Evolutionary conservation across 2,329 filamentous ascomycete genomes (phyloP).

Genomic region (Xylaria sp.): DNA sequence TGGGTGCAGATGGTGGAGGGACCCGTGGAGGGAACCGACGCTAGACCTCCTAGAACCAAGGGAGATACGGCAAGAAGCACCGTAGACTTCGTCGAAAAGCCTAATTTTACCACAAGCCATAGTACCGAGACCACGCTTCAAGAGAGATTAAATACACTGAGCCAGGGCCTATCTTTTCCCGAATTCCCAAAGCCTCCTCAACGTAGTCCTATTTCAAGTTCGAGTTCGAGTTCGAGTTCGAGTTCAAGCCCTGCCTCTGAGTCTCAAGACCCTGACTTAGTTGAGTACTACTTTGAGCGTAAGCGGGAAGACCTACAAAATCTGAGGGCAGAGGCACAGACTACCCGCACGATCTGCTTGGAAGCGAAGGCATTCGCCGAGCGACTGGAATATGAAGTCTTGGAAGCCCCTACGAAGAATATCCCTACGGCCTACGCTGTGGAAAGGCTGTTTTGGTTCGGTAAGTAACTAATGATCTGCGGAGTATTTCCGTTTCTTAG

Average conservation of each 20-base stretch:
- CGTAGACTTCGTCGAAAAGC: neutral
- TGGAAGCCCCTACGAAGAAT: neutral
- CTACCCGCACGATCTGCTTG: neutral
- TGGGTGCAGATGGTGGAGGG: conserved; percentile 18
- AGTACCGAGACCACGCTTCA: too few relatives aligned
- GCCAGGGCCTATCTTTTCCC: neutral
- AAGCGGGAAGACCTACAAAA: neutral
- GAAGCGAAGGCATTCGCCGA: neutral
- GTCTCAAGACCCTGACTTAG: too few relatives aligned
- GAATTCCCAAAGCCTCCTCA: neutral
- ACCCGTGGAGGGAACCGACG: neutral
- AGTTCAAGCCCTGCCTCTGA: neutral
- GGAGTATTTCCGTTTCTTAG: neutral
- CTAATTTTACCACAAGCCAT: neutral
- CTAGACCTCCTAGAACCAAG: neutral
- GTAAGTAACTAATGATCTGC: conserved; percentile 17
- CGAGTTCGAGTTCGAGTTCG: neutral
- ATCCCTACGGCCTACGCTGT: conserved; percentile 19
- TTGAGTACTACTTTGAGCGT: neutral
- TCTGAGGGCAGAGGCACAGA: neutral
- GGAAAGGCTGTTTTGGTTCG: conserved; percentile 2
- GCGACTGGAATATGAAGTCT: neutral
- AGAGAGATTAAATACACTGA: too few relatives aligned
- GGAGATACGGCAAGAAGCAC: neutral
- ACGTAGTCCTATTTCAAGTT: neutral